phyloP scores from a whole-genome alignment of 441 rosid species.

The Isatis lusitanica region DNA sequence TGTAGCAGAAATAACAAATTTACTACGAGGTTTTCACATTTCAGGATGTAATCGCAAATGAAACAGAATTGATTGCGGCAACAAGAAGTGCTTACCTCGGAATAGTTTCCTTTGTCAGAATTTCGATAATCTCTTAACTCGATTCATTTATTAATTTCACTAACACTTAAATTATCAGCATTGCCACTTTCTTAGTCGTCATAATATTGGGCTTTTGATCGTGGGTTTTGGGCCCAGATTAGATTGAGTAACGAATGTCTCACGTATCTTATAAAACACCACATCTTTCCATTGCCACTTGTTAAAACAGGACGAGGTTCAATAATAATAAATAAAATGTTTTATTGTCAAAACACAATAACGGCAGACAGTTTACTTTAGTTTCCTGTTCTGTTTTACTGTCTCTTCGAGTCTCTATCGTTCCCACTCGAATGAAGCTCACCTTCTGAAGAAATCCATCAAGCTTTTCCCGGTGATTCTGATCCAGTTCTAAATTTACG shows the following conservation, averaged over 20 bases:
- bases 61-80: neutral
- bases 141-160: neutral
- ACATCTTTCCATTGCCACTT: neutral
- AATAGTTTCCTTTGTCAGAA: neutral
- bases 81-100: neutral
- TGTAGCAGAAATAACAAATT: too few relatives aligned
- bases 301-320: constrained; percentile 2
- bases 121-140: neutral
- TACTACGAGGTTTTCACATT: too few relatives aligned
- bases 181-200: neutral
- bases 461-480: neutral
- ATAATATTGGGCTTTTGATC: neutral
- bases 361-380: neutral
- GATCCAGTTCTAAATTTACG: constrained; percentile 10
- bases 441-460: constrained; percentile 1
- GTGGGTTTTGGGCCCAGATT: neutral
- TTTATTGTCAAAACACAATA: neutral
- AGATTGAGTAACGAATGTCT: neutral
- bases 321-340: neutral
- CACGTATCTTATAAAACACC: neutral
- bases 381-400: too few relatives aligned
- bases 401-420: too few relatives aligned
- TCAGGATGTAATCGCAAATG: too few relatives aligned
- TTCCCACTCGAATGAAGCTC: constrained; percentile 16
- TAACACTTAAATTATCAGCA: neutral